Conservation (phyloP, 2,329 filamentous ascomycete species). For the Penicillium sp. region DNA sequence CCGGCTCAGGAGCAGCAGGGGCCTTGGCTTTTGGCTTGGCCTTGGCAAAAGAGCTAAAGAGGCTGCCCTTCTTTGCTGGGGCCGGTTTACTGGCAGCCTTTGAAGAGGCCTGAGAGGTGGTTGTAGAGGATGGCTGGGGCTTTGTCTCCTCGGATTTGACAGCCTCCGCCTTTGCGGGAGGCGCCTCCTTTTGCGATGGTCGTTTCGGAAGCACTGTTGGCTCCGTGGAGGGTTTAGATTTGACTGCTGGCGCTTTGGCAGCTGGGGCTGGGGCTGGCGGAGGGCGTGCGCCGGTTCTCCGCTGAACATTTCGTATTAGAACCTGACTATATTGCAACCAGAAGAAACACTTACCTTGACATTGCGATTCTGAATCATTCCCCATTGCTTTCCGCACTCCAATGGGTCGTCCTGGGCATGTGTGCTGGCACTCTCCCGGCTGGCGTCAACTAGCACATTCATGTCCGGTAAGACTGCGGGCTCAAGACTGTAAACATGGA, state of each 20-base stretch:
- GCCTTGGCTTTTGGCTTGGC: conserved; percentile 61
- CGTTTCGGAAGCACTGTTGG: conserved; percentile 43
- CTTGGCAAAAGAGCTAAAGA: conserved; percentile 80
- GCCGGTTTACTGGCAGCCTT: conserved; percentile 42
- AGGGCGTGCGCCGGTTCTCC: conserved; percentile 50
- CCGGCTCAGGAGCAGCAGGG: conserved; percentile 42
- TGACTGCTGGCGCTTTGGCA: conserved; percentile 30
- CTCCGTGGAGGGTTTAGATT: conserved; percentile 28
- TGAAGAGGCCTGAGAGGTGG: conserved; percentile 33
- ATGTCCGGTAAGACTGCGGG: conserved; percentile 71
- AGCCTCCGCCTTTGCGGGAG: conserved; percentile 24
- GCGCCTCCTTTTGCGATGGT: conserved; percentile 32
- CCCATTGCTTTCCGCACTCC: conserved; percentile 64
- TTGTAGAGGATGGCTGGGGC: conserved; percentile 20
- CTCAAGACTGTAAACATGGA: conserved; percentile 86
- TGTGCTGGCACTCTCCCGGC: conserved; percentile 62
- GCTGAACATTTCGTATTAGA: conserved; percentile 33
- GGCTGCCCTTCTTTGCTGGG: conserved; percentile 61
- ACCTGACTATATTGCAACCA: not conserved
- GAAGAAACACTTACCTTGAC: conserved; percentile 52
- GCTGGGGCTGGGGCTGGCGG: conserved; percentile 32
- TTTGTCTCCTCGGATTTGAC: conserved; percentile 23
- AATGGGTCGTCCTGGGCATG: conserved; percentile 61
- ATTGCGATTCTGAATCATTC: conserved; percentile 72
- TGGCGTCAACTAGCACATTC: conserved; percentile 70